Conservation (phyloP, 2,329 filamentous ascomycete genomes). For the Coleophoma eucalyptorum region DNA sequence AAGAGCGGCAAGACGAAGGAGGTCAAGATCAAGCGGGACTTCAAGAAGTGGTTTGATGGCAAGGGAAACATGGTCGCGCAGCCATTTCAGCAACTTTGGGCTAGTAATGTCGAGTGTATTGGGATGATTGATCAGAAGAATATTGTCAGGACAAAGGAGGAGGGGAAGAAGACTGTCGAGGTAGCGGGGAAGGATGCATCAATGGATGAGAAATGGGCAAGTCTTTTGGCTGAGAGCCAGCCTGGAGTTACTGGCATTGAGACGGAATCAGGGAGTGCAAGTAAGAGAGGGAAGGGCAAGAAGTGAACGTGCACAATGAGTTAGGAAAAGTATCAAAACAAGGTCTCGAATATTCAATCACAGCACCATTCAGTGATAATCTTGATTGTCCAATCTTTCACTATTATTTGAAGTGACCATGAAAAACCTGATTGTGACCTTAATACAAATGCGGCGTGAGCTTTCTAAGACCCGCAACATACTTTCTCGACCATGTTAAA, state of each 20-base stretch:
- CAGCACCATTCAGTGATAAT: too few relatives aligned
- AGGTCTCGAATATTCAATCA: too few relatives aligned
- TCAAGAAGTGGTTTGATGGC: conserved; percentile 73
- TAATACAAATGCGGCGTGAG: too few relatives aligned
- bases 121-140: conserved; percentile 62
- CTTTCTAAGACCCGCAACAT: too few relatives aligned
- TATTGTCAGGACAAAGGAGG: conserved; percentile 30
- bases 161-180: conserved; percentile 10
- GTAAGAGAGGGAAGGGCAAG: conserved; percentile 22
- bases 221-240: conserved; percentile 24
- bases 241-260: conserved; percentile 11
- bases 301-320: conserved; percentile 11
- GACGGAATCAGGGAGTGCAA: conserved; percentile 8
- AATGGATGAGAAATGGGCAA: conserved; percentile 27
- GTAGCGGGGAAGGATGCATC: conserved; percentile 11
- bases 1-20: conserved; percentile 15
- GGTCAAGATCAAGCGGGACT: conserved; percentile 57
- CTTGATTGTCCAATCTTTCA: too few relatives aligned
- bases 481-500: too few relatives aligned
- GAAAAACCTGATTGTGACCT: too few relatives aligned
- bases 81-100: conserved; percentile 77
- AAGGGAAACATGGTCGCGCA: conserved; percentile 67
- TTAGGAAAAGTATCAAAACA: neutral
- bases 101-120: conserved; percentile 61
- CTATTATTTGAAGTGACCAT: too few relatives aligned